Evolutionary conservation across 345 rosid genomes (phyloP).

Genomic region (Jatropha curcas): DNA sequence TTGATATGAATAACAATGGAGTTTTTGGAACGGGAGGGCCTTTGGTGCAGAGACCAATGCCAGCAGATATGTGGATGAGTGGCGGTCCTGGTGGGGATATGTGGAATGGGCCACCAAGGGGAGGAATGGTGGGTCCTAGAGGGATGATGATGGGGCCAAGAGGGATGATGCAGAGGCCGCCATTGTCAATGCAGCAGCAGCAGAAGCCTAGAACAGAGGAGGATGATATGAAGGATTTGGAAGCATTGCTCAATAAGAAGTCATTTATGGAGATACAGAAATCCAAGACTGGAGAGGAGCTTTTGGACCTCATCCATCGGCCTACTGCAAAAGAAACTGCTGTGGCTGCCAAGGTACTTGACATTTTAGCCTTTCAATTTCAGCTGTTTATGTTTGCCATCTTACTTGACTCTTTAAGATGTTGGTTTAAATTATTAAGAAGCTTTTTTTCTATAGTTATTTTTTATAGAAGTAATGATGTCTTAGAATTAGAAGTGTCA

Average conservation of each 20-base stretch:
- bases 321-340: slow-evolving; percentile 97
- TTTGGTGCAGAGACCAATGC: slow-evolving; percentile 41
- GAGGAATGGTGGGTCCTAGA: slow-evolving; percentile 57
- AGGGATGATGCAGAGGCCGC: slow-evolving; percentile 50
- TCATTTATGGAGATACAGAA: slow-evolving; percentile 86
- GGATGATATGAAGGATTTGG: slow-evolving; percentile 85
- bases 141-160: slow-evolving; percentile 42
- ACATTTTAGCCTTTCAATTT: neutral
- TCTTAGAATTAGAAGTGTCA: neutral
- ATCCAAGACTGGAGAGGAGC: slow-evolving; percentile 89
- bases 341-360: slow-evolving; percentile 78
- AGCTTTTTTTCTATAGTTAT: neutral
- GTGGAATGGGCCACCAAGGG: slow-evolving; percentile 45
- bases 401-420: neutral
- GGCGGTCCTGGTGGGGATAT: slow-evolving; percentile 27
- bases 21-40: slow-evolving; percentile 41
- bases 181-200: slow-evolving; percentile 28
- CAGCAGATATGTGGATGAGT: slow-evolving; percentile 63
- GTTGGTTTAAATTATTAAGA: neutral
- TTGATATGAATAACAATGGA: slow-evolving; percentile 34
- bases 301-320: slow-evolving; percentile 81
- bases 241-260: slow-evolving; percentile 84
- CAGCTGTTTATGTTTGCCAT: neutral
- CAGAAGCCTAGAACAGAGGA: slow-evolving; percentile 70
- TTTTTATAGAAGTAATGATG: neutral